Evolutionary conservation across 2,329 filamentous ascomycete genomes (phyloP), one percentile per base, ranked within the genome.

Genomic region (Diaporthe velutina): DNA sequence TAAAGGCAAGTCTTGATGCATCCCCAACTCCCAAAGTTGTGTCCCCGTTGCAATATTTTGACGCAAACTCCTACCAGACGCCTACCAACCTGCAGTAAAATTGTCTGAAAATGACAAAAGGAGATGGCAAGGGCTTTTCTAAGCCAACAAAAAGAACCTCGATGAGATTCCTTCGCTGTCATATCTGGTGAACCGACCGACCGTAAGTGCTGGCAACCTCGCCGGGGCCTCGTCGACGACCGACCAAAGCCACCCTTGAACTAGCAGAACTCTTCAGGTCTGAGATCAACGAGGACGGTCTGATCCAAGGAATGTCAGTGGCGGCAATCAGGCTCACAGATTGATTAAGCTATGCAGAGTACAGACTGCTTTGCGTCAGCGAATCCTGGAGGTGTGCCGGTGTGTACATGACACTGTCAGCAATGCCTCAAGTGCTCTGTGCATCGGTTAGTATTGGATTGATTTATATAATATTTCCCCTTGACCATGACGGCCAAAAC

Each of bases 11-110:
- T 25, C 15, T 30, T 33, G 2, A 4, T 19, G 7, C 4, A 25
- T 4, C 9, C 1, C 9, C 0, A 4, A 4, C 5, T 28, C 5
- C 9, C 5, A n/a, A 15, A 2, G 2, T 38, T 28, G 12, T 25
- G n/a, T 33, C 19, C 0, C 5, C 5, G 17, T 22, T 4, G 3
- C 5, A 9, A 3, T 3, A 3, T 5, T 13, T 13, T 68, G 54
- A 68, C n/a, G 2, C 10, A 25, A 28, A 4, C 17, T 13, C 13
- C 15, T 28, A 3, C 4, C 6, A 68, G 64, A 68, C 50, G 48
- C 45, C 1, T 67, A 42, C 40, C 25, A 33, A 30, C 60, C 60
- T 8, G 48, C 64, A 13, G 48, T 4, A 30, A 19, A 9, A 4
- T 5, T 54, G 33, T 22, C 33, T 1, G 48, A 30, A 30, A 17